Conservation (phyloP, 1,284 basidiomycete genomes). For the Meripilus lineatus region DNA sequence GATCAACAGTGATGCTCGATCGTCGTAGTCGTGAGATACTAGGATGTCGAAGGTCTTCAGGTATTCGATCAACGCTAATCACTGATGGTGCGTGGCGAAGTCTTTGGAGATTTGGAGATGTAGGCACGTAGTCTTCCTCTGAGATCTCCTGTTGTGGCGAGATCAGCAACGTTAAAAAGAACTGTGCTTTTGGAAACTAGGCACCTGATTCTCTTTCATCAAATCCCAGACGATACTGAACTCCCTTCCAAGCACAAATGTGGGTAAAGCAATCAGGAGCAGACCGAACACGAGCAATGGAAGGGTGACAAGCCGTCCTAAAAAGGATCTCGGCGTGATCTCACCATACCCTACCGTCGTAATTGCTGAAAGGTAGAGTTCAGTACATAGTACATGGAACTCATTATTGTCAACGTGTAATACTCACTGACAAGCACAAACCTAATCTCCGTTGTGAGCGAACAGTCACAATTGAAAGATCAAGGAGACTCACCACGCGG, state of each 20-base stretch:
- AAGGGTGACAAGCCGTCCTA: constrained; percentile 78
- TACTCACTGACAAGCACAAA: constrained; percentile 57
- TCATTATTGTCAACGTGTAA: too few relatives aligned
- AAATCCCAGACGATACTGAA: constrained; percentile 86
- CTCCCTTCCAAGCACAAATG: constrained; percentile 84
- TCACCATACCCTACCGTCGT: constrained; percentile 87
- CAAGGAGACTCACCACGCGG: constrained; percentile 50
- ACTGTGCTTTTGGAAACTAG: constrained; percentile 12
- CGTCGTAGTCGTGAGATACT: constrained; percentile 16
- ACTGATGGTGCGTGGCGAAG: constrained; percentile 9
- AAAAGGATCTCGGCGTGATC: constrained; percentile 77
- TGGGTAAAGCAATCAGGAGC: constrained; percentile 81
- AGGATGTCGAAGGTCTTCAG: constrained; percentile 18
- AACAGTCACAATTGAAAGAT: not conserved
- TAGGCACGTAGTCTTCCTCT: constrained; percentile 8
- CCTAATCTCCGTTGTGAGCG: constrained; percentile 27
- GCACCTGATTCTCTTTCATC: constrained; percentile 52
- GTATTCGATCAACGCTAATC: constrained; percentile 13
- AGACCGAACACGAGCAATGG: constrained; percentile 84
- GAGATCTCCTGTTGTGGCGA: constrained; percentile 4
- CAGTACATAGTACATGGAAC: not conserved
- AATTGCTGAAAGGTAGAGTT: constrained; percentile 45
- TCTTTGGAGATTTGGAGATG: constrained; percentile 7
- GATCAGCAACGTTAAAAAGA: constrained; percentile 5
- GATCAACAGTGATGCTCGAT: constrained; percentile 8